Conservation (phyloP, 2,329 filamentous ascomycete genomes). For the Pleurostoma richardsiae region DNA sequence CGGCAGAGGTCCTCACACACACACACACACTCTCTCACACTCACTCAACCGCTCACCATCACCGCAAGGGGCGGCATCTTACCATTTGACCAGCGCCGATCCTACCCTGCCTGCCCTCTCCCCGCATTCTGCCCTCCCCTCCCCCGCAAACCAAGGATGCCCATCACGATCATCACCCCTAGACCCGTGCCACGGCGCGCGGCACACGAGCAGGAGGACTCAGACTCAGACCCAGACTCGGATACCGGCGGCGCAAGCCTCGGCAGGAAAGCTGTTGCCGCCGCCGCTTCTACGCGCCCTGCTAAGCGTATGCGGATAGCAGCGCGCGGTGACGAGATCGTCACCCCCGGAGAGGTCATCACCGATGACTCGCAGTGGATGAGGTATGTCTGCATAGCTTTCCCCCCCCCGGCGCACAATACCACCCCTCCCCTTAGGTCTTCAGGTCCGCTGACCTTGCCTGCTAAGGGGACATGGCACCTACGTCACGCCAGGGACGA, state of each 20-base stretch:
- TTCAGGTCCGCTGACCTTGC: too few relatives aligned
- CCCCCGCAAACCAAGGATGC: conserved; percentile 10
- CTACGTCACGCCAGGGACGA: conserved; percentile 58
- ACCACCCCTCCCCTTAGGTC: too few relatives aligned
- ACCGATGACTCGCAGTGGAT: conserved; percentile 97
- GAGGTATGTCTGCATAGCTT: conserved; percentile 46
- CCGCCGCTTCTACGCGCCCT: conserved; percentile 39
- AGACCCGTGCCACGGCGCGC: conserved; percentile 11
- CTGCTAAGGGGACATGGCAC: conserved; percentile 80
- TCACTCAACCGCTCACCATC: too few relatives aligned
- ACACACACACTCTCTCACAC: too few relatives aligned
- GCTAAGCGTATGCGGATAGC: conserved; percentile 30
- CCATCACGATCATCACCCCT: conserved; percentile 23
- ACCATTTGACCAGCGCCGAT: too few relatives aligned
- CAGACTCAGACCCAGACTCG: conserved; percentile 37
- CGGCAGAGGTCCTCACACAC: too few relatives aligned
- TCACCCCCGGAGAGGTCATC: conserved; percentile 85
- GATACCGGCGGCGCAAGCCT: conserved; percentile 29
- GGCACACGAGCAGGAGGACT: conserved; percentile 14
- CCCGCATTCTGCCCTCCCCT: too few relatives aligned
- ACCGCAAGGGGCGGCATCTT: too few relatives aligned
- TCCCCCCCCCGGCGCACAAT: neutral
- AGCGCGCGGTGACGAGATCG: conserved; percentile 47
- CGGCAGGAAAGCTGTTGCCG: conserved; percentile 28
- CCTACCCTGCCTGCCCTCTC: too few relatives aligned